A percentile compares a stretch with the other conserved stretches of the same genome.
These are phyloP conservation scores for Arabis alpina DNA, from an alignment of 345 rosid species.

Conservation along the genomic window DNA sequence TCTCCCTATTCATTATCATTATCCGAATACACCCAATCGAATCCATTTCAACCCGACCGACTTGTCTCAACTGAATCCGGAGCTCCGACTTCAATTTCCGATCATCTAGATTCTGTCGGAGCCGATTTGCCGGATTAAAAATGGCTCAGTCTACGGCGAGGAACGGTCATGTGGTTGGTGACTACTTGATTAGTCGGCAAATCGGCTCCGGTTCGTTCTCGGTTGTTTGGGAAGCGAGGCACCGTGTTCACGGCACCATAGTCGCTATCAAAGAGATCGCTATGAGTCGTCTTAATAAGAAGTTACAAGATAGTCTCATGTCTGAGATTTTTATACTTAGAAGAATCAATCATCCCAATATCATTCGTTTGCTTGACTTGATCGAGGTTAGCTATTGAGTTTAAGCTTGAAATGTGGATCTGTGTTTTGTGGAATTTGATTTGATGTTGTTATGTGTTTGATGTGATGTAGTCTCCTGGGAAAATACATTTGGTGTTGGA, in stretches of 20 bases:
- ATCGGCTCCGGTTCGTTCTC: slow-evolving; percentile 99
- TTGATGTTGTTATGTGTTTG: too few species aligned
- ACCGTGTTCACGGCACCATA: slow-evolving; percentile 82
- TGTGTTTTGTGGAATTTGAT: too few species aligned
- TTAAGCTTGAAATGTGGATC: too few species aligned
- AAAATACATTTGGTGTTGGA: slow-evolving; percentile 88
- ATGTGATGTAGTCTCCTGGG: slow-evolving; percentile 83
- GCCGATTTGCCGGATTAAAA: slow-evolving; percentile 19
- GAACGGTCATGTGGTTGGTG: slow-evolving; percentile 81
- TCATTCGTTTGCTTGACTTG: slow-evolving; percentile 82
- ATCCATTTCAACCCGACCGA: slow-evolving; percentile 35
- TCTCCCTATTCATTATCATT: slow-evolving; percentile 37
- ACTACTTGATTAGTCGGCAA: slow-evolving; percentile 74
- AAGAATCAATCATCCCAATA: slow-evolving; percentile 83
- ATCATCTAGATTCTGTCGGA: slow-evolving; percentile 41
- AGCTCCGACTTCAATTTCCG: too few species aligned
- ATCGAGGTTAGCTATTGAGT: too few species aligned
- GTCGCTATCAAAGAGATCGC: slow-evolving; percentile 98
- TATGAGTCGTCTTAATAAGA: slow-evolving; percentile 64
- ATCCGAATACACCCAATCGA: slow-evolving; percentile 38
- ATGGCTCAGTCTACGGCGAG: slow-evolving; percentile 66
- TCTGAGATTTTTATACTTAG: slow-evolving; percentile 82
- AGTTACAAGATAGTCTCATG: slow-evolving; percentile 89
- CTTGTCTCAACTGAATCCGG: too few species aligned
- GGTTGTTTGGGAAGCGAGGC: slow-evolving; percentile 91